A percentile compares a stretch with the other conserved stretches of the same genome.
These are phyloP conservation scores for Sclerotinia minor DNA, from an alignment of 2,329 filamentous ascomycete species.

Conservation along the genomic window DNA sequence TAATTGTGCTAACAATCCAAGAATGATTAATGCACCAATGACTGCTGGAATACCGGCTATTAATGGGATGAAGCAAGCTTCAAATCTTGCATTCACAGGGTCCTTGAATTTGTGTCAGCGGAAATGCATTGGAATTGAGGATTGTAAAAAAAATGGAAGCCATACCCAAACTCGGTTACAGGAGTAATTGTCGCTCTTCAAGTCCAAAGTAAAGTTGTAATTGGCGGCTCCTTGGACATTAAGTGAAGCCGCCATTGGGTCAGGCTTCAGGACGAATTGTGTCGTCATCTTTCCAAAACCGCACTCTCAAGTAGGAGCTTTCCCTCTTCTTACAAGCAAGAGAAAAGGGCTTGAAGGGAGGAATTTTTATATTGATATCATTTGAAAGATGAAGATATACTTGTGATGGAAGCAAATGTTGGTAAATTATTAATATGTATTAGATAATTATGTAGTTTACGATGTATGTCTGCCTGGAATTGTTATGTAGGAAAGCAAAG, in stretches of 20 bases:
- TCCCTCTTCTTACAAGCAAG: not conserved
- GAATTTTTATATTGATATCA: not conserved
- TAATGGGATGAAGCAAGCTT: slow-evolving; percentile 35
- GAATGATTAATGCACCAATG: slow-evolving; percentile 39
- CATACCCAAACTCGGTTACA: slow-evolving; percentile 30
- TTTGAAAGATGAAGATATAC: slow-evolving; percentile 12
- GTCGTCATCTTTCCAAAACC: not conserved
- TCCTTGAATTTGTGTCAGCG: slow-evolving; percentile 32
- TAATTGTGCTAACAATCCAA: slow-evolving; percentile 35
- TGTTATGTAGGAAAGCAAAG: not conserved
- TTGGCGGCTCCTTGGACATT: not conserved
- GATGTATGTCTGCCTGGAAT: not conserved
- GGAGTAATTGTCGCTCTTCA: not conserved
- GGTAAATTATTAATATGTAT: too few species aligned
- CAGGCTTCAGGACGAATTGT: slow-evolving; percentile 8
- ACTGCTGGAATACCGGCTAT: slow-evolving; percentile 37
- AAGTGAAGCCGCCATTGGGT: slow-evolving; percentile 5
- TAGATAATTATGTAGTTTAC: not conserved
- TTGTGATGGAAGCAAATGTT: not conserved
- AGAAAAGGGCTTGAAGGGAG: too few species aligned
- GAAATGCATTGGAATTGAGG: not conserved
- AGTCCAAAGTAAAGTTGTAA: not conserved
- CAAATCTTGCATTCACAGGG: slow-evolving; percentile 37
- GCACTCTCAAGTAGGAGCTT: not conserved
- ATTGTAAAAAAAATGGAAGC: not conserved